Evolutionary conservation across 176 grass and related monocot genomes (phyloP).

Genomic region (Triticum timopheevii): DNA sequence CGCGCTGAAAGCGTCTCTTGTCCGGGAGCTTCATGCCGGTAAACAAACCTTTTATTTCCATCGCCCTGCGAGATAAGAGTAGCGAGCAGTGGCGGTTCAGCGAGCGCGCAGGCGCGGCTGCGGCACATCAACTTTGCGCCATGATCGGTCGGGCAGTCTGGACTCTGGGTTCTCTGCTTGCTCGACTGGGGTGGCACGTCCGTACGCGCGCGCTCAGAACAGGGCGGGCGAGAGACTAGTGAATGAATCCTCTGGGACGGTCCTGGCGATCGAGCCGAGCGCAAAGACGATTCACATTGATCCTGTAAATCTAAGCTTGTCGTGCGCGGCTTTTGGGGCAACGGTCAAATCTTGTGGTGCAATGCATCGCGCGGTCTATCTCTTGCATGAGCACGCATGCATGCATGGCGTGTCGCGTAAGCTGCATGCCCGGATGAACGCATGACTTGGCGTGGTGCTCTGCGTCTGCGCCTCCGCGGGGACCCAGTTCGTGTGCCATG

Average conservation of each 20-base stretch:
- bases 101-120: neutral
- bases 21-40: conserved; percentile 17
- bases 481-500: neutral
- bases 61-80: neutral
- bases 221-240: neutral
- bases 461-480: neutral
- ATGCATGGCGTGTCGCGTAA: conserved; percentile 18
- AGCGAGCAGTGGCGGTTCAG: neutral
- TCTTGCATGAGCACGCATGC: no score
- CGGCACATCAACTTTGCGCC: neutral
- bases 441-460: neutral
- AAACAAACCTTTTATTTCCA: conserved; percentile 36
- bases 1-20: conserved; percentile 19
- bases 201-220: neutral
- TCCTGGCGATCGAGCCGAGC: neutral
- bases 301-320: neutral
- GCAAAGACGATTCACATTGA: neutral
- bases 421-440: neutral
- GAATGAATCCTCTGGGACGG: neutral
- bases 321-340: conserved; percentile 16
- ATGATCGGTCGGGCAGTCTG: neutral
- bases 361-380: neutral
- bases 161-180: neutral
- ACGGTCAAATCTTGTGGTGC: conserved; percentile 41
- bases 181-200: neutral